Percentiles rank a stretch among this genome's conserved stretches.
These are phyloP conservation scores for Beta corolliflora DNA, from an alignment of 179 eudicot species.

Conservation along the genomic window DNA sequence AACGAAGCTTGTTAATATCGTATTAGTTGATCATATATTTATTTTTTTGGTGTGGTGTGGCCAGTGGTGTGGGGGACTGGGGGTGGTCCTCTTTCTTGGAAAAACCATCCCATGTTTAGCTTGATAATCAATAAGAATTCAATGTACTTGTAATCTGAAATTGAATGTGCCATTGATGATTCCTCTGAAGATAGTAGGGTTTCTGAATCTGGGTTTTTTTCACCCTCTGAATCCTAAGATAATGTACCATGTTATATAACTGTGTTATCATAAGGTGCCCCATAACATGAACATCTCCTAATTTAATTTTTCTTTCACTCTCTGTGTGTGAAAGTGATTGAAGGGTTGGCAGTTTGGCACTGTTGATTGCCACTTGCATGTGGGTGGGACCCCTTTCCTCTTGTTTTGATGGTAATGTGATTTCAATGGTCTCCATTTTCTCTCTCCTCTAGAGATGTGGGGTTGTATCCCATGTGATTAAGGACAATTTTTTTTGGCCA, in stretches of 20 bases:
- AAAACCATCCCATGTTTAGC: too few relatives aligned
- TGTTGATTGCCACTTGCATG: conserved; percentile 20
- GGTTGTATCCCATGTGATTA: conserved; percentile 30
- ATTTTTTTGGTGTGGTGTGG: too few relatives aligned
- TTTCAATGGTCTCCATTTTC: conserved; percentile 20
- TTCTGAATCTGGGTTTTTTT: neutral
- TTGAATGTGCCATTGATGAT: neutral
- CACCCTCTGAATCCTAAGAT: neutral
- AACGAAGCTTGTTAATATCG: neutral
- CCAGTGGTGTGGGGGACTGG: too few relatives aligned
- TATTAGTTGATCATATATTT: neutral
- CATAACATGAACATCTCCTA: neutral
- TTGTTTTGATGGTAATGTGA: conserved; percentile 9
- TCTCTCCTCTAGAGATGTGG: neutral
- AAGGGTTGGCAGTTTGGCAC: conserved; percentile 6
- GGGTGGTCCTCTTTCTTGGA: too few relatives aligned
- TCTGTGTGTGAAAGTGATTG: neutral
- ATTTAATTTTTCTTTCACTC: neutral
- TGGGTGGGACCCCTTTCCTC: conserved; percentile 14
- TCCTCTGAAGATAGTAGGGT: neutral
- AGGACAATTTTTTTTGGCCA: conserved; percentile 5
- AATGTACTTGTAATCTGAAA: conserved; percentile 10
- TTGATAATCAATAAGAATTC: neutral
- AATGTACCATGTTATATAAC: neutral
- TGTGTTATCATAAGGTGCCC: conserved; percentile 6